These are phyloP conservation scores for Gloeostereum incarnatum DNA, from an alignment of 768 basidiomycete species.

Conservation along the genomic window DNA sequence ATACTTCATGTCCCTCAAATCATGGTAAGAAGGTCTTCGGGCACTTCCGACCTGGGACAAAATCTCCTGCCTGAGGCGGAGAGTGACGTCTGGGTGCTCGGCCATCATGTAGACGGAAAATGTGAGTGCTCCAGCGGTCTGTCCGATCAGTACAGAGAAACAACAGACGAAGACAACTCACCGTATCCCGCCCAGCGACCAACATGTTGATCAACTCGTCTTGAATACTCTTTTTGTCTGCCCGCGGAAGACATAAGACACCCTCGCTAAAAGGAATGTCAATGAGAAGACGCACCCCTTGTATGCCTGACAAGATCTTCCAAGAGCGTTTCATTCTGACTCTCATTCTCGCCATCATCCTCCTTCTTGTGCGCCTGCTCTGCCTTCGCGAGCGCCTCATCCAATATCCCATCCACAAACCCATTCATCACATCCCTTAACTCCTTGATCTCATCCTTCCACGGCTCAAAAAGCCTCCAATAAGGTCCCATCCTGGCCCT, in stretches of 20 bases:
- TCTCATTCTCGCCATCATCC: constrained; percentile 9
- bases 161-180: no score
- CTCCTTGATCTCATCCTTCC: constrained; percentile 27
- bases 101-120: constrained; percentile 28
- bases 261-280: background rate
- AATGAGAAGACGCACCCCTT: constrained; percentile 19
- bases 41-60: constrained; percentile 18
- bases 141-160: background rate
- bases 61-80: constrained; percentile 25
- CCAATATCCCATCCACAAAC: constrained; percentile 40
- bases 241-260: background rate
- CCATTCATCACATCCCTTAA: constrained; percentile 29
- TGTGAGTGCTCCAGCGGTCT: constrained; percentile 24
- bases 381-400: constrained; percentile 26
- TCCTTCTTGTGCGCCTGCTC: constrained; percentile 16
- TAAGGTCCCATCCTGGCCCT: constrained; percentile 23
- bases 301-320: constrained; percentile 35
- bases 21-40: constrained; percentile 22
- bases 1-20: constrained; percentile 29
- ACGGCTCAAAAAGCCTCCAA: constrained; percentile 40
- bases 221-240: constrained; percentile 7
- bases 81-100: constrained; percentile 22
- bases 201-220: constrained; percentile 15
- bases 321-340: constrained; percentile 25
- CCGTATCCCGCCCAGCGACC: constrained; percentile 22